Conservation (phyloP, 805 yeast genomes). For the Saccharomycopsis sp. region DNA sequence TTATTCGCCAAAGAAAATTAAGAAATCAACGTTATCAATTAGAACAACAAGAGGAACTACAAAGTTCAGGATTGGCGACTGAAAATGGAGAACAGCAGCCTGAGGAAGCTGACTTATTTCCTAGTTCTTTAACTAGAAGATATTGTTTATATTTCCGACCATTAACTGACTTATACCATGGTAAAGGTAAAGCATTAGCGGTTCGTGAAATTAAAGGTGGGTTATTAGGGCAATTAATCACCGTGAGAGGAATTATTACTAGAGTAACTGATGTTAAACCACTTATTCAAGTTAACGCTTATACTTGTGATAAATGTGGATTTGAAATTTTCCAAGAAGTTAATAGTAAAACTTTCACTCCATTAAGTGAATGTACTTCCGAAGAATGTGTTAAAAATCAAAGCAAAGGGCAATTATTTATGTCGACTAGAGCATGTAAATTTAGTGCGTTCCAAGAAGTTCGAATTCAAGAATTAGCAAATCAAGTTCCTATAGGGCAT, state of each 20-base stretch:
- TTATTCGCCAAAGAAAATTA: constrained; percentile 80
- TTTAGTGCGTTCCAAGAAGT: constrained; percentile 94
- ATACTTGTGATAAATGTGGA: constrained; percentile 97
- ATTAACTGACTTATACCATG: constrained; percentile 35
- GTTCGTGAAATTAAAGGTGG: constrained; percentile 87
- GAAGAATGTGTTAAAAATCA: constrained; percentile 70
- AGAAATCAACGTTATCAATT: constrained; percentile 69
- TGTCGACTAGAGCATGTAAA: constrained; percentile 93
- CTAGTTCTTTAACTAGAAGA: constrained; percentile 79
- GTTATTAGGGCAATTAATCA: constrained; percentile 78
- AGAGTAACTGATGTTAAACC: constrained; percentile 97
- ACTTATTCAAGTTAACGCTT: constrained; percentile 81
- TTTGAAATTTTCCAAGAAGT: constrained; percentile 96
- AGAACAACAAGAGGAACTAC: constrained; percentile 58
- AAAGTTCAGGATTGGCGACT: constrained; percentile 33
- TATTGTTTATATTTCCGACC: constrained; percentile 87
- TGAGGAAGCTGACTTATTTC: constrained; percentile 56
- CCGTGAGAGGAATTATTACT: constrained; percentile 90
- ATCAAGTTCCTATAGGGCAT: constrained; percentile 97
- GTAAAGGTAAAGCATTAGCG: constrained; percentile 53
- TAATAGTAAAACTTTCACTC: constrained; percentile 73
- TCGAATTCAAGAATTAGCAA: constrained; percentile 86
- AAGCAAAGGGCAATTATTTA: constrained; percentile 80
- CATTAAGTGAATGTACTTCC: constrained; percentile 83
- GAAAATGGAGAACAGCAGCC: constrained; percentile 17